Percentiles rank a stretch among this genome's conserved stretches.
Evolutionary conservation across 352 stramenopile species (phyloP).

Genomic region (Phytophthora lateralis): DNA sequence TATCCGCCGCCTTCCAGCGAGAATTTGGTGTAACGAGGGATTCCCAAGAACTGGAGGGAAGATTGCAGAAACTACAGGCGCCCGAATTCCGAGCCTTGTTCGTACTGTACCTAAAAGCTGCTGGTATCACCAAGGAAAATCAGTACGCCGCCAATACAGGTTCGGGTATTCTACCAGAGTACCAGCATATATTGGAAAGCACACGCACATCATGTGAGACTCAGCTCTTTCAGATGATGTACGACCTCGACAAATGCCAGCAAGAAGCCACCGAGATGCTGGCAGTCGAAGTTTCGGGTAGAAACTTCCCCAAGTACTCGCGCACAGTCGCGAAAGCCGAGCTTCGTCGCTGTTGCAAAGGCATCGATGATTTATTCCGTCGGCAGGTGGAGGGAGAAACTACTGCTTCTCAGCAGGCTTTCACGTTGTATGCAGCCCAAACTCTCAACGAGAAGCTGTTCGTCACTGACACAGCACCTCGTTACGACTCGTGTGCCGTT

Average conservation of each 20-base stretch:
- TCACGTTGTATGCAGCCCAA: constrained; percentile 48
- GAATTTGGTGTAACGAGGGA: constrained; percentile 47
- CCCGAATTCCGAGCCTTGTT: constrained; percentile 47
- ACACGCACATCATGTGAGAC: constrained; percentile 63
- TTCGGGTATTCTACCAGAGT: constrained; percentile 48
- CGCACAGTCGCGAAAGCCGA: constrained; percentile 56
- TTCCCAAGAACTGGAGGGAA: constrained; percentile 41
- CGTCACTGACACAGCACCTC: constrained; percentile 61
- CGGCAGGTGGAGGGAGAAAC: constrained; percentile 26
- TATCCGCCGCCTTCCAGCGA: constrained; percentile 47
- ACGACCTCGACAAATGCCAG: constrained; percentile 62
- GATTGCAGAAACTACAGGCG: constrained; percentile 48
- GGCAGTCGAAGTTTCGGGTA: constrained; percentile 54
- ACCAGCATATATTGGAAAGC: constrained; percentile 54
- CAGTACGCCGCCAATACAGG: constrained; percentile 34
- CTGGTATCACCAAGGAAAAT: constrained; percentile 43
- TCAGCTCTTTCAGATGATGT: constrained; percentile 67
- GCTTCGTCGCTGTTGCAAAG: constrained; percentile 51
- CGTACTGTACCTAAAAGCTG: constrained; percentile 54
- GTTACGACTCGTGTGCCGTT: constrained; percentile 57
- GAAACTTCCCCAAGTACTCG: constrained; percentile 70
- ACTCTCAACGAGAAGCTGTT: constrained; percentile 57
- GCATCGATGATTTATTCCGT: constrained; percentile 59
- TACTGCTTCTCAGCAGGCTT: constrained; percentile 49
- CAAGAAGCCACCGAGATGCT: constrained; percentile 52